A percentile compares a stretch with the other conserved stretches of the same genome.
Conservation (phyloP, 2,329 filamentous ascomycete species). For the Talaromyces pinophilus region DNA sequence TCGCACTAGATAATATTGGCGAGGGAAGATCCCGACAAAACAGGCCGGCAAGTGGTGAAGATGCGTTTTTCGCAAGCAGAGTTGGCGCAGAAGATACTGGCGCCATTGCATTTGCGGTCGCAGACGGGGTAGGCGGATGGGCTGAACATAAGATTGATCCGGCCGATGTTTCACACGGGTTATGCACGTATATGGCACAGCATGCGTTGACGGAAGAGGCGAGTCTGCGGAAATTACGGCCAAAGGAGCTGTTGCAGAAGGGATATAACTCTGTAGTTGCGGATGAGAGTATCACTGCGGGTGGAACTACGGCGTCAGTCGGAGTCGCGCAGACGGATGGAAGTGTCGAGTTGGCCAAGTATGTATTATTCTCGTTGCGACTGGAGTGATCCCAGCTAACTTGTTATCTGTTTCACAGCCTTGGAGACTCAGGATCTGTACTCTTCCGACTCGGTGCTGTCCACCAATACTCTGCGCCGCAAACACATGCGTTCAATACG, state of each 20-base stretch:
- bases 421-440: constrained; percentile 93
- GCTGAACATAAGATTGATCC: constrained; percentile 89
- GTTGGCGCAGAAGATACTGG: constrained; percentile 60
- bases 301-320: constrained; percentile 91
- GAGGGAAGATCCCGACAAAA: constrained; percentile 52
- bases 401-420: constrained; percentile 37
- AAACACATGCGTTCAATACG: constrained; percentile 97
- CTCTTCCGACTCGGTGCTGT: constrained; percentile 84
- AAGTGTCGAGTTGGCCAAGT: constrained; percentile 81
- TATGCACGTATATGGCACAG: constrained; percentile 90
- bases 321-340: constrained; percentile 74
- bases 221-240: constrained; percentile 48
- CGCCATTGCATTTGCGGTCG: constrained; percentile 77
- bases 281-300: constrained; percentile 72
- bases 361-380: constrained; percentile 24
- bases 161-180: constrained; percentile 88
- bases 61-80: constrained; percentile 89
- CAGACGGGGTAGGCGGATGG: constrained; percentile 96
- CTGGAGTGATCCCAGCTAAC: constrained; percentile 3
- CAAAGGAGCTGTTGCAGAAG: constrained; percentile 72
- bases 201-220: constrained; percentile 60
- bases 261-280: constrained; percentile 81
- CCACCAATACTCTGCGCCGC: constrained; percentile 76
- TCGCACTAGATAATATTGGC: constrained; percentile 33
- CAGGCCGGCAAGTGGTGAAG: constrained; percentile 81